Conservation (phyloP, 345 rosid species). For the Heritiera littoralis region DNA sequence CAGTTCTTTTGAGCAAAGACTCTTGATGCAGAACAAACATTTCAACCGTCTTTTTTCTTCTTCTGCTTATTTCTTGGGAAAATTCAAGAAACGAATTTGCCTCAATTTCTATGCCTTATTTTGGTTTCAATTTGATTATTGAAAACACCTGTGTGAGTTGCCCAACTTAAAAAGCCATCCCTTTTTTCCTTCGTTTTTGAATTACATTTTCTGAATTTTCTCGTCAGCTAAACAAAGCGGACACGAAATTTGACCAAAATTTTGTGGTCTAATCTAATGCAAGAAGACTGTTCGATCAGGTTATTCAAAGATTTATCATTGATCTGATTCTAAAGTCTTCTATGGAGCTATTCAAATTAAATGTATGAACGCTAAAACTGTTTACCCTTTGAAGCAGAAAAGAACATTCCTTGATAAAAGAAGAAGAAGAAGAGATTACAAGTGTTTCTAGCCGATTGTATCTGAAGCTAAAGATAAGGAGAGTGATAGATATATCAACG, state of each 20-base stretch:
- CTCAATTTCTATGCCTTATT: neutral
- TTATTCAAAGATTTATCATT: neutral
- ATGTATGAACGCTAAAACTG: neutral
- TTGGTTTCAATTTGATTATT: neutral
- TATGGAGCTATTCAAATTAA: neutral
- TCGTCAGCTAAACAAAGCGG: neutral
- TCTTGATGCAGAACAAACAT: neutral
- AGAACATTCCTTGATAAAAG: neutral
- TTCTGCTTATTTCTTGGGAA: neutral
- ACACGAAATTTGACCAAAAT: neutral
- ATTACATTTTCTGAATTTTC: neutral
- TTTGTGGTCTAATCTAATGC: neutral
- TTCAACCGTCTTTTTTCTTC: no score
- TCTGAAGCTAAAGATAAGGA: neutral
- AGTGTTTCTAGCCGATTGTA: neutral
- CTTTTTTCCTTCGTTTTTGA: neutral
- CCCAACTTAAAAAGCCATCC: neutral
- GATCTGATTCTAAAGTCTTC: neutral
- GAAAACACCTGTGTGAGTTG: neutral
- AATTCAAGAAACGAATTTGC: neutral
- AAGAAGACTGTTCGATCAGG: neutral
- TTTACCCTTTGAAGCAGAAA: slow-evolving; percentile 7
- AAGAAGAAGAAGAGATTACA: neutral
- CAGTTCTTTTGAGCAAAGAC: neutral
- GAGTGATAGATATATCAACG: neutral